Percentiles rank a stretch among this genome's conserved stretches.
Evolutionary conservation across 2,329 filamentous ascomycete genomes (phyloP).

Genomic region (Colletotrichum orbiculare): DNA sequence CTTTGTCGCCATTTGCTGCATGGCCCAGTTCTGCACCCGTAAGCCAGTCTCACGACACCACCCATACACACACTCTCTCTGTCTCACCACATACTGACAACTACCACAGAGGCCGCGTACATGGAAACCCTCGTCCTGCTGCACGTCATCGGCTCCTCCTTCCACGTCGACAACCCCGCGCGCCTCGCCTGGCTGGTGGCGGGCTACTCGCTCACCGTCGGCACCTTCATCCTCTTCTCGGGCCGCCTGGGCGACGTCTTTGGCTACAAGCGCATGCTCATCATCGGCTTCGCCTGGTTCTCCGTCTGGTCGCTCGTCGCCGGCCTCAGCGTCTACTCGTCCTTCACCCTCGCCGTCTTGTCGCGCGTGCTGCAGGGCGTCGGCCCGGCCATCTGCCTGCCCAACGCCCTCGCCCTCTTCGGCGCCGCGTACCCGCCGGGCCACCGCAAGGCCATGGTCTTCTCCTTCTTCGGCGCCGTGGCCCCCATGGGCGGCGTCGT

Average conservation of each 20-base stretch:
- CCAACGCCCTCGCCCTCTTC: slow-evolving; percentile 72
- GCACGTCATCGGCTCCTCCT: slow-evolving; percentile 27
- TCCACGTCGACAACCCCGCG: slow-evolving; percentile 41
- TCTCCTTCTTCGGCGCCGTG: slow-evolving; percentile 61
- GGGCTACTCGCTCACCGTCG: slow-evolving; percentile 66
- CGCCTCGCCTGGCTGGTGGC: slow-evolving; percentile 68
- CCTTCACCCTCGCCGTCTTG: slow-evolving; percentile 45
- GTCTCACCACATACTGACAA: slow-evolving; percentile 24
- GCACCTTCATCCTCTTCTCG: slow-evolving; percentile 68
- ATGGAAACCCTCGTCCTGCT: slow-evolving; percentile 37
- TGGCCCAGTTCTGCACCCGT: slow-evolving; percentile 44
- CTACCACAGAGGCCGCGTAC: slow-evolving; percentile 46
- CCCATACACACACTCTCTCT: slow-evolving; percentile 35
- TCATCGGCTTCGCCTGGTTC: slow-evolving; percentile 67
- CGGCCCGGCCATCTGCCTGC: slow-evolving; percentile 71
- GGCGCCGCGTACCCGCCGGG: slow-evolving; percentile 68
- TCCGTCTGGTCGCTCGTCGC: slow-evolving; percentile 63
- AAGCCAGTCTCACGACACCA: slow-evolving; percentile 49
- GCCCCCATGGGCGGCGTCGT: slow-evolving; percentile 58
- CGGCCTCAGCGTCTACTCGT: slow-evolving; percentile 51
- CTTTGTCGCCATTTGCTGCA: slow-evolving; percentile 57
- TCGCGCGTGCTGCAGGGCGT: slow-evolving; percentile 65
- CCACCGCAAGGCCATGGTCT: slow-evolving; percentile 68
- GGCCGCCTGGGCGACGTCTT: slow-evolving; percentile 69
- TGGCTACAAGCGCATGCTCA: slow-evolving; percentile 66